Base-by-base conservation (phyloP, 306 rosid genomes). In the Cucurbita maxima region DNA sequence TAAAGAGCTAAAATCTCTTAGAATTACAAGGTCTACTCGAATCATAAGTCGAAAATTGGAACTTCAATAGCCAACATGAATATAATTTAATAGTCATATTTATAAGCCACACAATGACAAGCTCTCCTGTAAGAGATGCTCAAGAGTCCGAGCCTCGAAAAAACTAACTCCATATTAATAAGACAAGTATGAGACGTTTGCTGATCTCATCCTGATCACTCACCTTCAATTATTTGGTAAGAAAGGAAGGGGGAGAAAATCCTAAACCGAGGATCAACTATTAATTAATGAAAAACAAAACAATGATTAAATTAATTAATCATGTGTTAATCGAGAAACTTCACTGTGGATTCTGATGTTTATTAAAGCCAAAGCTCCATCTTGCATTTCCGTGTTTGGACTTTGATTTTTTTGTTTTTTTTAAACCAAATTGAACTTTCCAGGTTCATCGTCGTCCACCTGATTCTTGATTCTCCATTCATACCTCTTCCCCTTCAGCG, bases 271-370 rank as follows among this genome's bases (percentile, higher is more conserved):
- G 5, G 53, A 0, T 64, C 20, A 38, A 38, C 30, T 38, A 62
- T 16, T 18, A 63, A 18, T 37, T 63, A 37, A 18, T 38, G 50
- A 40, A n/a, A 61, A 61, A 34, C 8, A 61, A 61, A 61, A 34
- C 5, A 61, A 61, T 37, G 44, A 37, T 34, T 63, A 38, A 63
- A 63, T 63, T 63, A 63, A 50, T 50, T 50, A 50, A 50, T 50
- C 54, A 44, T 66, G 53, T 66, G 55, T n/a, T 63, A 63, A 66
- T 66, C 45, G 13, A 66, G 72, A 66, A 66, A 66, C 38, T 41
- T 43, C 72, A 43, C 1, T 53, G 72, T 43, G 55, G 72, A 50
- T 50, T 50, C 38, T 66, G 50, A 66, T 67, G 41, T 45, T 44
- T 67, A 67, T 44, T 67, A 67, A 67, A 67, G 73, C 11, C 54